These are phyloP conservation scores for Geum urbanum DNA, from an alignment of 306 rosid species.

Conservation along the genomic window DNA sequence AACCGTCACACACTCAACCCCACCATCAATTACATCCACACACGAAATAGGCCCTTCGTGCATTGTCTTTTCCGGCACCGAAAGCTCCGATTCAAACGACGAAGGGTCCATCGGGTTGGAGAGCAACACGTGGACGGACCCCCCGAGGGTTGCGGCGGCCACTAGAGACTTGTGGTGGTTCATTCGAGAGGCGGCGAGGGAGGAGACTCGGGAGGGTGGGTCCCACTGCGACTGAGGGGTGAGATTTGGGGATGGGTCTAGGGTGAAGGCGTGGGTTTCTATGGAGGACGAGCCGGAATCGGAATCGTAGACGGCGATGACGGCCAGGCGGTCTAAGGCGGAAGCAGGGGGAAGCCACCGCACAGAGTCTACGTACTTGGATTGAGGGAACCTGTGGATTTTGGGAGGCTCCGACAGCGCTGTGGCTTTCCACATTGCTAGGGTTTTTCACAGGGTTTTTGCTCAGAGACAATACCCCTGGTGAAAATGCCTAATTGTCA, in stretches of 20 bases:
- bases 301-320: constrained; percentile 55
- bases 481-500: too few relatives aligned
- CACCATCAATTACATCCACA: constrained; percentile 62
- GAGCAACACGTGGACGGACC: constrained; percentile 64
- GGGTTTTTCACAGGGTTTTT: constrained; percentile 6
- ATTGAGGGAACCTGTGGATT: constrained; percentile 55
- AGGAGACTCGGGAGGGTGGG: constrained; percentile 60
- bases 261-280: constrained; percentile 47
- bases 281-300: constrained; percentile 52
- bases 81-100: constrained; percentile 43
- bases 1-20: constrained; percentile 64
- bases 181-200: constrained; percentile 49
- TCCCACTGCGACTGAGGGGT: constrained; percentile 47
- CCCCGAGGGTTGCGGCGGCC: constrained; percentile 50
- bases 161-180: constrained; percentile 53
- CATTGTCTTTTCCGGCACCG: constrained; percentile 47
- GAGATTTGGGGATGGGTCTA: constrained; percentile 33
- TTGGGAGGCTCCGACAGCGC: constrained; percentile 33
- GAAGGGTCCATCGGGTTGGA: constrained; percentile 44
- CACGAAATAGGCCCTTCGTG: constrained; percentile 48
- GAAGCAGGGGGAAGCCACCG: constrained; percentile 79
- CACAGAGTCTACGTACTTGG: constrained; percentile 67
- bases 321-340: constrained; percentile 61
- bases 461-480: too few relatives aligned
- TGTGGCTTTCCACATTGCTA: constrained; percentile 46